These are phyloP conservation scores for Yarrowia deformans DNA, from an alignment of 805 yeast species.

Conservation along the genomic window DNA sequence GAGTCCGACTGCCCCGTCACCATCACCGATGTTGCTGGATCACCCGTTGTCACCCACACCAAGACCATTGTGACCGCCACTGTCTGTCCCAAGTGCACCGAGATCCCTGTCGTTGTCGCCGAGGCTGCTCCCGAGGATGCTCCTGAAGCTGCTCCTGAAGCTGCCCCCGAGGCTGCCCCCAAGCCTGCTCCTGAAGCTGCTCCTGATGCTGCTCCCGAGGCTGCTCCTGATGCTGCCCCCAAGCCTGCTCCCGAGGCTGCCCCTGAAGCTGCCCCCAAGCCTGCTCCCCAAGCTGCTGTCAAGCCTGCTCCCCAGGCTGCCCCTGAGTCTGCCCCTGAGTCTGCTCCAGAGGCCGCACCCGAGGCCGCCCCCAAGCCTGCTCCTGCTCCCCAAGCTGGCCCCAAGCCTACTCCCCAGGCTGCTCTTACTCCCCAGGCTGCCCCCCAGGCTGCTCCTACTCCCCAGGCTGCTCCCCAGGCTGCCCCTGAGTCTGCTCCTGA, in stretches of 20 bases:
- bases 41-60: constrained; percentile 6
- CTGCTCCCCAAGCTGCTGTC: background rate
- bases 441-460: background rate
- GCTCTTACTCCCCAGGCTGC: background rate
- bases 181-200: background rate
- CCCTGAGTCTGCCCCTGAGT: background rate
- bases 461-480: background rate
- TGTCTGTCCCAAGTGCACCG: constrained; percentile 33
- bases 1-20: constrained; percentile 23
- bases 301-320: constrained; percentile 1
- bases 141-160: too few species aligned
- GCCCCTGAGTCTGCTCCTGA: background rate
- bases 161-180: too few species aligned
- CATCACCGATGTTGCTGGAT: constrained; percentile 3
- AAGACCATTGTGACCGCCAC: constrained; percentile 14
- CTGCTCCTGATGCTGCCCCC: background rate
- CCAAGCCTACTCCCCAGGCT: constrained; percentile 2
- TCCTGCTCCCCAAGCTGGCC: background rate
- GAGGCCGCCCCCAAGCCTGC: too few species aligned
- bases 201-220: constrained; percentile 5
- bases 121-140: background rate
- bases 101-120: background rate
- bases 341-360: too few species aligned
- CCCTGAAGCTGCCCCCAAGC: too few species aligned
- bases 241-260: background rate